phyloP scores from a whole-genome alignment of 1,284 basidiomycete genomes.

The Uromyces viciae-fabae region DNA sequence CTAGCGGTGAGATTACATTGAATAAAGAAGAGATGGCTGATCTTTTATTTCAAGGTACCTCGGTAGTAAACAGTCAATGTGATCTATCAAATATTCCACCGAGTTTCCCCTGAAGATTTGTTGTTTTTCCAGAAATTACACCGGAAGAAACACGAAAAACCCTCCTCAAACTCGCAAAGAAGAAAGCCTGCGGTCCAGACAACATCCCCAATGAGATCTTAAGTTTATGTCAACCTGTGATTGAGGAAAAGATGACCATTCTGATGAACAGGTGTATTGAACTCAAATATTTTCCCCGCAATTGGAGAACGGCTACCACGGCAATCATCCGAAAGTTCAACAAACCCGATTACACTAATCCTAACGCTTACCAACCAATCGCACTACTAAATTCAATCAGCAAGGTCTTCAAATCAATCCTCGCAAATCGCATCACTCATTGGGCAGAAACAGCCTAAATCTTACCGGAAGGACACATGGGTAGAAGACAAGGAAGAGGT shows the following conservation, averaged over 20 bases:
- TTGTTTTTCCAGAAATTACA: background rate
- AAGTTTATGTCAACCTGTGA: background rate
- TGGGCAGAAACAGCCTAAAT: background rate
- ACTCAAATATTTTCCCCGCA: background rate
- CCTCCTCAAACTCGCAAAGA: background rate
- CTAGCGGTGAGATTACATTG: background rate
- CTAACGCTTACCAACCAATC: slow-evolving; percentile 6
- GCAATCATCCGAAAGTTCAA: background rate
- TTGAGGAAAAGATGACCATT: background rate
- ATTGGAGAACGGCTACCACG: background rate
- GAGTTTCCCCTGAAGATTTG: too few species aligned
- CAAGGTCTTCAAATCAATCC: slow-evolving; percentile 4
- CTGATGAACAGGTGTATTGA: slow-evolving; percentile 22
- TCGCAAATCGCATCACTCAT: background rate
- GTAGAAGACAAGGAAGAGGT: background rate
- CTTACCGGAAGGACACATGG: slow-evolving; percentile 10
- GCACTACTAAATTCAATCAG: background rate
- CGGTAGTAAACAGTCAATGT: background rate
- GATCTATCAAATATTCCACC: background rate
- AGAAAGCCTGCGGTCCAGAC: background rate
- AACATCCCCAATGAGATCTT: slow-evolving; percentile 12
- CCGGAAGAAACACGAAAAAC: background rate
- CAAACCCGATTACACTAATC: slow-evolving; percentile 18
- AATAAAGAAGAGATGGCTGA: slow-evolving; percentile 2
- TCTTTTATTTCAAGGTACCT: slow-evolving; percentile 13